Base-by-base conservation (phyloP, 805 yeast species). In the Sugiyamaella qingdaonensis region DNA sequence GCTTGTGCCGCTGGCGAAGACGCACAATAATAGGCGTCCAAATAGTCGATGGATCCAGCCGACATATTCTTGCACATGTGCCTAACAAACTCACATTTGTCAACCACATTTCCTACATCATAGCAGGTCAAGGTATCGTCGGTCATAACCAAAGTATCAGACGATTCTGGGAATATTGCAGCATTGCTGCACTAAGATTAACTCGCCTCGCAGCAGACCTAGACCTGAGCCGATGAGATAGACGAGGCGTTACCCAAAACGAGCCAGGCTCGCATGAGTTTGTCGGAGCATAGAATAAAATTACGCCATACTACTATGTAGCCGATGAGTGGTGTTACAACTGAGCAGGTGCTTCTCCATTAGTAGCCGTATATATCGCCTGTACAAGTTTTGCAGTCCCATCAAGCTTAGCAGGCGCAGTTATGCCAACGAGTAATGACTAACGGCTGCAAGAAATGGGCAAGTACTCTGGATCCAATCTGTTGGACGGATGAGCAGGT, bases 81-180 rank as follows among this genome's bases (percentile, higher is more conserved):
- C 11, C 39, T 54, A n/a, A 74, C 71, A 55, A 65, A 75, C 32
- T 60, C 59, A 56, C 82, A 78, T 52, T 70, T 69, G 33, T 75
- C 69, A 13, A 21, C 35, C 16, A 57, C 54, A 27, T 46, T 16
- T 37, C 46, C 48, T 10, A 55, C 52, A 34, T 55, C 52, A 33
- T 47, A 36, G 46, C 57, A 54, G 3, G 21, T 11, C 45, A 14
- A 41, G 10, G 10, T 9, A 21, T 41, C 45, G n/a, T n/a, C n/a
- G n/a, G n/a, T n/a, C n/a, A n/a, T n/a, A n/a, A n/a, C 11, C 10
- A 11, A 11, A 10, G 34, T 32, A 32, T 11, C 34, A 32, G 34
- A 11, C 34, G 34, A 32, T 32, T 32, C 34, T 32, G 18, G 41
- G 13, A 3, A 36, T 36, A 13, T 9, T 36, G 29, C 14, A 21